phyloP scores from a whole-genome alignment of 1,284 basidiomycete species.

The Cystobasidium slooffiae region DNA sequence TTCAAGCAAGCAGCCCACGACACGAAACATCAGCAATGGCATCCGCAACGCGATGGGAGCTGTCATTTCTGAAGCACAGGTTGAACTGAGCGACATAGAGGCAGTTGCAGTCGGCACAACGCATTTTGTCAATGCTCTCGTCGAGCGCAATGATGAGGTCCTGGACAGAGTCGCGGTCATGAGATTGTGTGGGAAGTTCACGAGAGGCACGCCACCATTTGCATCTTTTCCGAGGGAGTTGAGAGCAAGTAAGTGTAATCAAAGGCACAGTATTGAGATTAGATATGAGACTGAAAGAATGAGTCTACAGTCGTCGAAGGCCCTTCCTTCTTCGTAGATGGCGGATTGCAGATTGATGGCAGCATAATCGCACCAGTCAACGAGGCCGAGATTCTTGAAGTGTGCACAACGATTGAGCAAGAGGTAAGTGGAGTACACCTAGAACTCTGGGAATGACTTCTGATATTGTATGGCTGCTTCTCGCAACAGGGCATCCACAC shows the following conservation, averaged over 20 bases:
- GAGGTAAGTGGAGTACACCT: slow-evolving; percentile 42
- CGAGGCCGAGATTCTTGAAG: slow-evolving; percentile 59
- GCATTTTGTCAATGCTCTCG: slow-evolving; percentile 64
- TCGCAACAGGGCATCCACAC: slow-evolving; percentile 57
- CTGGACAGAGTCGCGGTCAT: slow-evolving; percentile 64
- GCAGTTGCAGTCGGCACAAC: slow-evolving; percentile 54
- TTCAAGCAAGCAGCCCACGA: slow-evolving; percentile 63
- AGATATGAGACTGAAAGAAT: background rate
- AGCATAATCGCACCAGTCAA: slow-evolving; percentile 60
- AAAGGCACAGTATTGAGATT: background rate
- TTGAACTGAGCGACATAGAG: slow-evolving; percentile 48
- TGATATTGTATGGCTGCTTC: background rate
- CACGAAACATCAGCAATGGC: slow-evolving; percentile 63
- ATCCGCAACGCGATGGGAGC: slow-evolving; percentile 62
- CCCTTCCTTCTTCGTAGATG: slow-evolving; percentile 61
- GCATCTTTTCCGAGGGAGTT: slow-evolving; percentile 54
- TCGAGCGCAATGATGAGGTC: slow-evolving; percentile 62
- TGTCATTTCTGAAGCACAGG: slow-evolving; percentile 54
- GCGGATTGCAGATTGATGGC: slow-evolving; percentile 65
- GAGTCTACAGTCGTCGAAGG: slow-evolving; percentile 58
- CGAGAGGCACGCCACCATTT: slow-evolving; percentile 52
- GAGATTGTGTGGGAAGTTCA: slow-evolving; percentile 60
- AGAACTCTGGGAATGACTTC: background rate
- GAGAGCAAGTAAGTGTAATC: slow-evolving; percentile 34
- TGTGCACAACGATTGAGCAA: slow-evolving; percentile 59